Evolutionary conservation across 2,329 filamentous ascomycete genomes (phyloP), one percentile per base, ranked within the genome.

Genomic region (Fusarium buxicola): DNA sequence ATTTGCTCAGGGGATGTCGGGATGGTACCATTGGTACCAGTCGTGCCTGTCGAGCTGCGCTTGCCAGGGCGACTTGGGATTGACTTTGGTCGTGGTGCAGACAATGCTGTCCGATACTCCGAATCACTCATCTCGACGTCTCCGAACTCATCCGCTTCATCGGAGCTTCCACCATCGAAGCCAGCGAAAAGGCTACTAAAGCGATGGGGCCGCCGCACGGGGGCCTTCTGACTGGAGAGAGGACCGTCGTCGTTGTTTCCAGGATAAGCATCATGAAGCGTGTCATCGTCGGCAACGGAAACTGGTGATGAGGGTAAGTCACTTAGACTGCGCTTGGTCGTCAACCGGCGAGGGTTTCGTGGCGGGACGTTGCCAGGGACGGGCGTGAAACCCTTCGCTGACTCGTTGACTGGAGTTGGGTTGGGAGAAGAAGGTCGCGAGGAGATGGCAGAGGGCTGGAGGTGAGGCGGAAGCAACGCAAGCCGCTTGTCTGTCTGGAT

Each of bases 131-230:
- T 62, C 44, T 90, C 87, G 5, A 75, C 79, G 57, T 89, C 86
- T 27, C 76, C 80, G 73, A 88, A 88, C 25, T 89, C 86, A 35
- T 89, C 86, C 3, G 73, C 80, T 52, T 91, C 89, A 39, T 88
- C 88, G 8, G 89, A 89, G 69, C 87, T 92, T 39, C 81, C 82
- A 11, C 86, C 86, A 41, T 94, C 91, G 66, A 96, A 95, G 0
- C 92, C 92, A 28, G 92, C 91, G 75, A 95, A 95, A n/a, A 96
- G 80, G 72, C 91, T 95, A 76, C 91, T 94, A 44, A 92, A 89
- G 52, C 92, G 84, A 71, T 91, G 88, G 1, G 91, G 90, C 13
- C 89, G 85, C 58, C 89, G 85, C 72, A 90, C 81, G 2, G 87
- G 84, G 3, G 83, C 82, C 49, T 82, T 84, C 12, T 86, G 82